phyloP scores from a whole-genome alignment of 345 rosid genomes.

The Eucalyptus pauciflora region DNA sequence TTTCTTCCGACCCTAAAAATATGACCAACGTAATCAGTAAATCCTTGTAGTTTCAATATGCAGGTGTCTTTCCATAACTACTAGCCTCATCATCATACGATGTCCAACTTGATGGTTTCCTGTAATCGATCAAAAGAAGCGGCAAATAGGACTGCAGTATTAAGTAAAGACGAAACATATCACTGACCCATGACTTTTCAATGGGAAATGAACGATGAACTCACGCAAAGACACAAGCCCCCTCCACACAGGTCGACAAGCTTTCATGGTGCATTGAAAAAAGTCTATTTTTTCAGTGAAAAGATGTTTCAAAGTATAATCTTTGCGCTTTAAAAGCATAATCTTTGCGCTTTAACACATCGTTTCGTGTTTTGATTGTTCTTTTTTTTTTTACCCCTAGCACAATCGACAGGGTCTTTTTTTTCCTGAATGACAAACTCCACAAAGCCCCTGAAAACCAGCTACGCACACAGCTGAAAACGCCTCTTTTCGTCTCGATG shows the following conservation, averaged over 20 bases:
- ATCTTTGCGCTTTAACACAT: neutral
- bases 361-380: neutral
- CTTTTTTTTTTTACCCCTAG: neutral
- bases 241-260: neutral
- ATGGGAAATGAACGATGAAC: neutral
- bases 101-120: neutral
- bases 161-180: neutral
- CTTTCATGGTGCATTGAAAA: neutral
- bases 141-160: neutral
- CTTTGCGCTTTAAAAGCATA: no score
- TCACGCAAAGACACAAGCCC: neutral
- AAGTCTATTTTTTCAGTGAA: neutral
- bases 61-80: neutral
- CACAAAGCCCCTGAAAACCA: neutral
- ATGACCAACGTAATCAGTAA: neutral
- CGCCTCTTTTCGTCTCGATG: neutral
- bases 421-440: neutral
- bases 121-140: neutral
- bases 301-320: neutral
- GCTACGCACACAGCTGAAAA: neutral
- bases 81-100: neutral
- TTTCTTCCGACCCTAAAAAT: neutral
- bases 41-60: neutral
- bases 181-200: neutral
- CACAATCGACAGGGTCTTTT: neutral